phyloP scores from a whole-genome alignment of 768 basidiomycete genomes.

The Leccinum sublutescens region DNA sequence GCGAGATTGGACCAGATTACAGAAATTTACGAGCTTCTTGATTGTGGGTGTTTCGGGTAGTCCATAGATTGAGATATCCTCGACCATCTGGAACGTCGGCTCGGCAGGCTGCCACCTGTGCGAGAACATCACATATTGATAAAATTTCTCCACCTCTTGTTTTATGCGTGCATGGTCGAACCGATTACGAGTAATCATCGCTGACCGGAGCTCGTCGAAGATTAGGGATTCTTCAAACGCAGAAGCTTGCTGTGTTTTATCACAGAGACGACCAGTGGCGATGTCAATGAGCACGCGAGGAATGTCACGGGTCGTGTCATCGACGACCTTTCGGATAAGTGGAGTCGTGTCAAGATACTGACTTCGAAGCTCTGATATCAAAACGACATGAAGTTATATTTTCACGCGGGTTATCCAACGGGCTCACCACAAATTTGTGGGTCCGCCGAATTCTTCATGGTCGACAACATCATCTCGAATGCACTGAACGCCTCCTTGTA shows the following conservation, averaged over 20 bases:
- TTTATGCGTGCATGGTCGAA: neutral
- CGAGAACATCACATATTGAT: neutral
- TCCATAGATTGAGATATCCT: neutral
- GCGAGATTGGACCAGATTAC: neutral
- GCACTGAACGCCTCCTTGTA: neutral
- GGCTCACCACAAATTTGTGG: neutral
- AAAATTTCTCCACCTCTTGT: neutral
- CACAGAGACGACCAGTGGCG: neutral
- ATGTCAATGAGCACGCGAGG: neutral
- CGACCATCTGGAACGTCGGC: neutral
- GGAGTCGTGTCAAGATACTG: neutral
- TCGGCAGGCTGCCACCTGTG: neutral
- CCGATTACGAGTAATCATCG: neutral
- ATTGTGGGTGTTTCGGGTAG: neutral
- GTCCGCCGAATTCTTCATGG: neutral
- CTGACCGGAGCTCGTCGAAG: neutral
- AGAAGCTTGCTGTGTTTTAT: neutral
- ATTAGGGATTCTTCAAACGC: neutral
- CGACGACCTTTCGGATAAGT: neutral
- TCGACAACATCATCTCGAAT: neutral
- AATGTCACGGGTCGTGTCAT: neutral
- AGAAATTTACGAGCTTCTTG: neutral
- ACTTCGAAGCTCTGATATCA: neutral
- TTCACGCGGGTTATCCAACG: too few relatives aligned
- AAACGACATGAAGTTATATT: neutral